Conservation (phyloP, 192 early-diverging fungal species). For the Linnemannia schmuckeri region DNA sequence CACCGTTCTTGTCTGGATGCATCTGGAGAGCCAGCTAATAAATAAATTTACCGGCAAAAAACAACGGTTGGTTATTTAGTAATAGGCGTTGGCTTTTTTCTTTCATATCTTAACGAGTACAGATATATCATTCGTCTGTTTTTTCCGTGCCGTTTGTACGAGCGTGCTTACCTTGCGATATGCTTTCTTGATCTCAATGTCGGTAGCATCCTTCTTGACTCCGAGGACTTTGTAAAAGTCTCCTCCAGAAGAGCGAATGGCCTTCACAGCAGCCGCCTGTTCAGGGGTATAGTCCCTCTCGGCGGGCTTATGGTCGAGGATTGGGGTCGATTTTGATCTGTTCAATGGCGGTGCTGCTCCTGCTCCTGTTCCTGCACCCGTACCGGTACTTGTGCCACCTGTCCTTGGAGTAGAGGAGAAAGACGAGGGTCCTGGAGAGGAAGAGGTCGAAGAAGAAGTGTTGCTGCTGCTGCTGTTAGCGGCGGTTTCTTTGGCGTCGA, state of each 20-base stretch:
- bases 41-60: too few species aligned
- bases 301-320: conserved; percentile 45
- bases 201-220: conserved; percentile 80
- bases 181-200: conserved; percentile 91
- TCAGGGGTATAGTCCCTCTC: conserved; percentile 79
- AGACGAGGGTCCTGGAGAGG: conserved; percentile 33
- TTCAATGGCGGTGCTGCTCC: conserved; percentile 19
- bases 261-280: conserved; percentile 83
- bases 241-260: conserved; percentile 77
- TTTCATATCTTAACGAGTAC: too few species aligned
- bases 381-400: conserved; percentile 14
- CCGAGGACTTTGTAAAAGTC: conserved; percentile 91
- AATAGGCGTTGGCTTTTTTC: neutral
- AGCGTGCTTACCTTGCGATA: conserved; percentile 83
- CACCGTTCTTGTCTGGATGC: conserved; percentile 96
- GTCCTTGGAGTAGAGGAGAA: conserved; percentile 8
- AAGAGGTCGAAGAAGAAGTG: conserved; percentile 13
- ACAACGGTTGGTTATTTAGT: too few species aligned
- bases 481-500: conserved; percentile 29
- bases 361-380: conserved; percentile 6
- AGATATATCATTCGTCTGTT: neutral
- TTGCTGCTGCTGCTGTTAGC: conserved; percentile 9
- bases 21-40: conserved; percentile 87
- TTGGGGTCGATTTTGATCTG: conserved; percentile 30
- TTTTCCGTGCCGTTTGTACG: neutral